Conservation (phyloP, 169 alveolate species). For the Miamiensis avidus region DNA sequence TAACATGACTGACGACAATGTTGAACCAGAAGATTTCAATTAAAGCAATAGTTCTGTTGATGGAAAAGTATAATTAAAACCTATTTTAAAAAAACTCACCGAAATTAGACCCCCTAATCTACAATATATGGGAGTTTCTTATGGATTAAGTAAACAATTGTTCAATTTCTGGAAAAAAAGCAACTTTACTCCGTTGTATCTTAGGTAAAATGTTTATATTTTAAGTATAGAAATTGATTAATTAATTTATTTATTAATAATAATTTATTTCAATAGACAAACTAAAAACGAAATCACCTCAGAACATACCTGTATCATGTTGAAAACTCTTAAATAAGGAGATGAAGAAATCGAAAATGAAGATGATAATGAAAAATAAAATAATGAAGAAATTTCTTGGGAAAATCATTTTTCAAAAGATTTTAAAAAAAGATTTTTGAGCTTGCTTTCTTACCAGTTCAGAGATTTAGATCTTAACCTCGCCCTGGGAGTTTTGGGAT, state of each 20-base stretch:
- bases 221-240: neutral
- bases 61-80: conserved; percentile 66
- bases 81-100: conserved; percentile 81
- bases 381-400: conserved; percentile 34
- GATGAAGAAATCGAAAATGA: conserved; percentile 60
- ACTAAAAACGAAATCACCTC: conserved; percentile 97
- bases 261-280: conserved; percentile 71
- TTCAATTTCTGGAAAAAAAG: conserved; percentile 95
- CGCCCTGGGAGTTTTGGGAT: conserved; percentile 40
- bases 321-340: conserved; percentile 83
- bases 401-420: conserved; percentile 51
- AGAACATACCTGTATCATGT: conserved; percentile 94
- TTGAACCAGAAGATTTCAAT: conserved; percentile 27
- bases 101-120: conserved; percentile 83
- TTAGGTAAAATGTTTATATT: conserved; percentile 12
- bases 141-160: conserved; percentile 94
- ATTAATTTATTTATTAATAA: neutral
- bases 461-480: conserved; percentile 39
- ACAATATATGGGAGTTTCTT: conserved; percentile 97
- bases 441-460: conserved; percentile 53
- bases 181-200: conserved; percentile 92
- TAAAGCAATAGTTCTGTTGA: neutral
- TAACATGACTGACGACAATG: conserved; percentile 1
- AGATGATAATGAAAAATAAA: conserved; percentile 47
- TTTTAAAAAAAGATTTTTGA: conserved; percentile 66